These are phyloP conservation scores for Acer saccharum DNA, from an alignment of 345 rosid species.

Conservation along the genomic window DNA sequence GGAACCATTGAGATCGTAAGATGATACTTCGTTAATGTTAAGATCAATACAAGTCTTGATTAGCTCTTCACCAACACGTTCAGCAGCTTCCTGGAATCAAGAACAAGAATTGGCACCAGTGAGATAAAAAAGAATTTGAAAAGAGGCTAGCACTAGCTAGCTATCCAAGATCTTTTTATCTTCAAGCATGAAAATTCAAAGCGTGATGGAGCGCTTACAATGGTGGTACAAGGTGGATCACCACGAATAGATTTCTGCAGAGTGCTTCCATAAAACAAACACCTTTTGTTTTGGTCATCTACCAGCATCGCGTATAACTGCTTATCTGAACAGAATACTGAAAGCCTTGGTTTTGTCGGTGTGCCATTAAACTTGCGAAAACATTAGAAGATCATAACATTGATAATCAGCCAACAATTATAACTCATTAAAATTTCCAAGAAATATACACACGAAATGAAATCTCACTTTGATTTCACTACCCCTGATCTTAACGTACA, in stretches of 20 bases:
- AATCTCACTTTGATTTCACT: background rate
- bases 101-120: constrained; percentile 4
- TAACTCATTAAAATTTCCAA: background rate
- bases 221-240: constrained; percentile 52
- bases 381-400: constrained; percentile 19
- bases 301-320: constrained; percentile 89
- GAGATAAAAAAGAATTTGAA: background rate
- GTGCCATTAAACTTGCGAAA: constrained; percentile 66
- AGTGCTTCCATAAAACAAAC: constrained; percentile 79
- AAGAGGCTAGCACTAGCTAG: background rate
- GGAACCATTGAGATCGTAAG: constrained; percentile 81
- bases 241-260: constrained; percentile 76
- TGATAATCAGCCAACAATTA: background rate
- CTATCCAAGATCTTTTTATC: background rate
- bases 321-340: constrained; percentile 88
- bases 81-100: constrained; percentile 72
- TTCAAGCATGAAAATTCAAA: background rate
- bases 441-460: background rate
- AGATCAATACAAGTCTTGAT: constrained; percentile 63
- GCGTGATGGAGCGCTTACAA: constrained; percentile 46
- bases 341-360: constrained; percentile 68
- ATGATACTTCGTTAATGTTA: constrained; percentile 68
- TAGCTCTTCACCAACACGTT: constrained; percentile 81
- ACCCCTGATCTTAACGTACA: too few relatives aligned
- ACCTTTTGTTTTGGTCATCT: constrained; percentile 81